Evolutionary conservation across 2,329 filamentous ascomycete genomes (phyloP).

Genomic region (Alternaria burnsii): DNA sequence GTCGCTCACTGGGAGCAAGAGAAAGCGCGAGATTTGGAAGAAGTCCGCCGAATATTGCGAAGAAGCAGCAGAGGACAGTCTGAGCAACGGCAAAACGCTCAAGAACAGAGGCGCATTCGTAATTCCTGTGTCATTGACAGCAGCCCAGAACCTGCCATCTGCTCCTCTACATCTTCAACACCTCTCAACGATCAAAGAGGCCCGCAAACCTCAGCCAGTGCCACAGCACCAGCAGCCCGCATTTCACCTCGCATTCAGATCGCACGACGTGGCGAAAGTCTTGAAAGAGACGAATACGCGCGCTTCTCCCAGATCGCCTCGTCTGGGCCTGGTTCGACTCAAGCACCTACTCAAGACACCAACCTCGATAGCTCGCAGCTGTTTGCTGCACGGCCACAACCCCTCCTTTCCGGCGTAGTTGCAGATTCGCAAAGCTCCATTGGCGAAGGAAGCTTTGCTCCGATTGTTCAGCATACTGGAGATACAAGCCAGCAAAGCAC

Average conservation of each 20-base stretch:
- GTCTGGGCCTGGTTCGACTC: constrained; percentile 4
- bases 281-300: constrained; percentile 33
- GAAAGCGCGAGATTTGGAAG: constrained; percentile 5
- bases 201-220: not conserved
- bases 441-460: constrained; percentile 34
- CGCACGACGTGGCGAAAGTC: constrained; percentile 20
- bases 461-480: constrained; percentile 31
- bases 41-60: not conserved
- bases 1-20: constrained; percentile 41
- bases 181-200: constrained; percentile 5
- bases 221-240: not conserved
- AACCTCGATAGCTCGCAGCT: constrained; percentile 32
- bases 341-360: constrained; percentile 9
- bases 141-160: constrained; percentile 18
- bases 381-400: constrained; percentile 14
- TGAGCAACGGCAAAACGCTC: not conserved
- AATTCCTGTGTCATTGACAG: constrained; percentile 26
- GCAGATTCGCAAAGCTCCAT: constrained; percentile 40
- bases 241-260: constrained; percentile 28
- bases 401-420: constrained; percentile 30
- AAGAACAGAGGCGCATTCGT: constrained; percentile 8
- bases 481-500: constrained; percentile 15
- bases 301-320: constrained; percentile 29
- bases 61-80: constrained; percentile 1
- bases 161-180: not conserved